Evolutionary conservation across 1,284 basidiomycete genomes (phyloP).

Genomic region (Phellopilus nigrolimitatus): DNA sequence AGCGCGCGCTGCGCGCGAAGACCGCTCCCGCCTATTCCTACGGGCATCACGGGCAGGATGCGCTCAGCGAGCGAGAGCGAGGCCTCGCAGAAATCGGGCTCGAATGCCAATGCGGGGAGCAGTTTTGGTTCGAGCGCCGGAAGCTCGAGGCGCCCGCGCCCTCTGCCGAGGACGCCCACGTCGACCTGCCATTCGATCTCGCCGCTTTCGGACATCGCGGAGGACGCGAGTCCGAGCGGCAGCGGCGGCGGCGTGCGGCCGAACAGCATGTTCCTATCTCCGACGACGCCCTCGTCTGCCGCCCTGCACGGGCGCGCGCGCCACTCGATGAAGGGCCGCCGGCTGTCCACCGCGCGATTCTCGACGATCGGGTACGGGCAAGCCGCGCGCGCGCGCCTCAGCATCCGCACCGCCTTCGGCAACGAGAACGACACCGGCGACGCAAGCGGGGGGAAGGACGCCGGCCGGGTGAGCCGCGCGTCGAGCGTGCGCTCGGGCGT

Average conservation of each 20-base stretch:
- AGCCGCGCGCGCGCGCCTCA: neutral
- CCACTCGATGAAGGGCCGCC: neutral
- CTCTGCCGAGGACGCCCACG: slow-evolving; percentile 10
- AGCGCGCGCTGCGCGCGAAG: slow-evolving; percentile 1
- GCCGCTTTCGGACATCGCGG: slow-evolving; percentile 6
- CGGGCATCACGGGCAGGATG: neutral
- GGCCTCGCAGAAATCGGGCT: neutral
- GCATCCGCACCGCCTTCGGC: neutral
- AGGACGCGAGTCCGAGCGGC: slow-evolving; percentile 1
- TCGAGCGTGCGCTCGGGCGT: neutral
- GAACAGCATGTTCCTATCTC: slow-evolving; percentile 6
- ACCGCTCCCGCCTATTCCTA: slow-evolving; percentile 2
- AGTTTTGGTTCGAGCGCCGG: neutral
- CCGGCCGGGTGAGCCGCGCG: neutral
- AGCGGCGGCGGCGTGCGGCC: neutral
- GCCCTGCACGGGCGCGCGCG: neutral
- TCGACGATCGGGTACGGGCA: slow-evolving; percentile 11
- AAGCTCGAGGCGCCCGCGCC: neutral
- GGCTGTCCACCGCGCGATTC: neutral
- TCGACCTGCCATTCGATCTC: neutral
- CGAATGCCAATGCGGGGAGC: neutral
- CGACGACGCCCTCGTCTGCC: too few species aligned
- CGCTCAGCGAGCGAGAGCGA: neutral
- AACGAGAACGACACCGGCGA: neutral
- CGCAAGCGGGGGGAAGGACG: neutral